Base-by-base conservation (phyloP, 257 asterid genomes). In the Lycium ferocissimum region DNA sequence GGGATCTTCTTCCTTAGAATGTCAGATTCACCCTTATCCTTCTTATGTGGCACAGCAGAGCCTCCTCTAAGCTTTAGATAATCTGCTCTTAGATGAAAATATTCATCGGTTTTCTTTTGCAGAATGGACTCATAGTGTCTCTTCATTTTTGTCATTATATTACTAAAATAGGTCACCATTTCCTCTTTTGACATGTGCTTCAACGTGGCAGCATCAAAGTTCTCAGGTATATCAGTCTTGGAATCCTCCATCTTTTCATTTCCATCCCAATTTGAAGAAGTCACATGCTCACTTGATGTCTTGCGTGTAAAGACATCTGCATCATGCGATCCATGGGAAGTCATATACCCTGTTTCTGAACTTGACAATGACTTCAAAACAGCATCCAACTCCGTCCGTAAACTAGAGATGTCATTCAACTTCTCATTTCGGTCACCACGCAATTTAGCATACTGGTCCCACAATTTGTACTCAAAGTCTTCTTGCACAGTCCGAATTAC, bases 111-210 rank as follows among this genome's bases (percentile, higher is more conserved):
- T 90, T 83, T 87, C 90, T 88, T 84, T 9, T 89, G 94, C 86
- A 93, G 81, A 81, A 89, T 91, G 66, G 95, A 91, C 88, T 97
- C 99, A 72, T 97, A 94, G 51, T 92, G 92, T 88, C 99, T 97
- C 89, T 61, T 95, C 86, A 93, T 87, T 89, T 89, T 87, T 69
- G 92, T 90, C 83, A 97, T 92, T 66, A 87, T 90, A 54, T 59
- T n/a, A 81, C 91, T 94, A 80, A 95, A 97, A 87, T 93, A 85
- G 78, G 22, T 72, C 51, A 97, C 98, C 73, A 97, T 65, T 35
- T 76, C 90, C 78, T 92, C 97, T 85, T 84, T 89, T 1, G 59
- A 3, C 88, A 97, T 38, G 89, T 94, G 98, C 58, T 89, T 91
- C 84, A 95, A 87, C 80, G 81, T 93, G 47, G 88, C 92, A 83